phyloP scores from a whole-genome alignment of 352 stramenopile genomes.

The Phytopythium helicoides region DNA sequence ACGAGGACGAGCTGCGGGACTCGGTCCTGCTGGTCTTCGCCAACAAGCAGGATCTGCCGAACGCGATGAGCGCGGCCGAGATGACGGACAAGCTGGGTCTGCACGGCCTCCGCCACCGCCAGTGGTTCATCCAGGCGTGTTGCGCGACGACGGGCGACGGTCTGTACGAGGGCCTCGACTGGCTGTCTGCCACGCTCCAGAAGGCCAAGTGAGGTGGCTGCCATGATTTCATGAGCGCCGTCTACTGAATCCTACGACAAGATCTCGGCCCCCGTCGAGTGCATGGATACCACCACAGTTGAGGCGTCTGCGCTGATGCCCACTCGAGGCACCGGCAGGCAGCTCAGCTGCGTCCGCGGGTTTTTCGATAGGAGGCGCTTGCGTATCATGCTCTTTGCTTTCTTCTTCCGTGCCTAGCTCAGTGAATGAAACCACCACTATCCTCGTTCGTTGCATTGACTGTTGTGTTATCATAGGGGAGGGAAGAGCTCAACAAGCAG shows the following conservation, averaged over 20 bases:
- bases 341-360: neutral
- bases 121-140: constrained; percentile 99
- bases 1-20: no score
- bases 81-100: constrained; percentile 99
- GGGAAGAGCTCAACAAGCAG: no score
- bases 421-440: no score
- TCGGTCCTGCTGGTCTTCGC: no score
- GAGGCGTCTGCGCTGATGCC: constrained; percentile 1
- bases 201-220: constrained; percentile 62
- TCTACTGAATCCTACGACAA: no score
- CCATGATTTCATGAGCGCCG: no score
- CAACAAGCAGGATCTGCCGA: constrained; percentile 99
- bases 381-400: no score
- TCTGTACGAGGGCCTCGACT: constrained; percentile 99
- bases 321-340: no score
- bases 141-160: constrained; percentile 98
- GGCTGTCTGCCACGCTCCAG: constrained; percentile 90
- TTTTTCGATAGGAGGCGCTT: no score
- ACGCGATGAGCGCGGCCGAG: constrained; percentile 93
- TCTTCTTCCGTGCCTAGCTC: no score
- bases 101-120: constrained; percentile 94
- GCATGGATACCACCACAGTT: neutral
- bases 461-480: no score
- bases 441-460: no score
- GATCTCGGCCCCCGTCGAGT: neutral